Evolutionary conservation across 139 green algal species (phyloP).

Genomic region (Chloropicon primus): DNA sequence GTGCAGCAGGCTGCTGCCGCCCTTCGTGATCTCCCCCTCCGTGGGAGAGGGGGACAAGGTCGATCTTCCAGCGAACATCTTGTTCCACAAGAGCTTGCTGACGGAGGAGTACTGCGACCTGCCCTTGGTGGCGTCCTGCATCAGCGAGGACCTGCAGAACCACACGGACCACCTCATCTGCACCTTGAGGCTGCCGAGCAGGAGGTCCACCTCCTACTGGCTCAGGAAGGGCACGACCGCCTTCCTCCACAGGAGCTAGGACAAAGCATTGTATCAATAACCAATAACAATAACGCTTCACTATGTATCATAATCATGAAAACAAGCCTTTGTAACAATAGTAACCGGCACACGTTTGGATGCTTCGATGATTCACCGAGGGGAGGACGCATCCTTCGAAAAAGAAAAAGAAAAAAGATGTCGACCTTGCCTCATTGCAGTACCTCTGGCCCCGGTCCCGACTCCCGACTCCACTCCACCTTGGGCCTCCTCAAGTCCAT

Average conservation of each 20-base stretch:
- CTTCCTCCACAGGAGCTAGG: not conserved
- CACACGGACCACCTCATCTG: not conserved
- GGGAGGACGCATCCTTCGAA: too few species aligned
- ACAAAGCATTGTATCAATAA: too few species aligned
- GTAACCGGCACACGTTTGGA: too few species aligned
- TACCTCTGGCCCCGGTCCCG: too few species aligned
- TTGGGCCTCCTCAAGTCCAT: too few species aligned
- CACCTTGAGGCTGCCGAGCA: not conserved
- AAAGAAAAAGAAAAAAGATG: too few species aligned
- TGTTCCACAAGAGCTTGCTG: not conserved
- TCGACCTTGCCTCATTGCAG: too few species aligned
- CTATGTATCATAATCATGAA: too few species aligned
- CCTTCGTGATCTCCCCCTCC: not conserved
- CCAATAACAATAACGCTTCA: too few species aligned
- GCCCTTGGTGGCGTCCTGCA: not conserved
- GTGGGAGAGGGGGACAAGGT: not conserved
- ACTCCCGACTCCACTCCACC: too few species aligned
- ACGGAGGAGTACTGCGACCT: not conserved
- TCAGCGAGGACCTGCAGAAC: not conserved
- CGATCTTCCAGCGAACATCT: not conserved
- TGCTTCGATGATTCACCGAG: too few species aligned
- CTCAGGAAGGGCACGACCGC: not conserved
- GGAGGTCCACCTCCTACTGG: not conserved
- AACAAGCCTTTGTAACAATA: too few species aligned
- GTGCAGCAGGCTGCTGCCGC: not conserved